Evolutionary conservation across 345 rosid species (phyloP), one percentile per base, ranked within the genome.

Genomic region (Trapa incisa): DNA sequence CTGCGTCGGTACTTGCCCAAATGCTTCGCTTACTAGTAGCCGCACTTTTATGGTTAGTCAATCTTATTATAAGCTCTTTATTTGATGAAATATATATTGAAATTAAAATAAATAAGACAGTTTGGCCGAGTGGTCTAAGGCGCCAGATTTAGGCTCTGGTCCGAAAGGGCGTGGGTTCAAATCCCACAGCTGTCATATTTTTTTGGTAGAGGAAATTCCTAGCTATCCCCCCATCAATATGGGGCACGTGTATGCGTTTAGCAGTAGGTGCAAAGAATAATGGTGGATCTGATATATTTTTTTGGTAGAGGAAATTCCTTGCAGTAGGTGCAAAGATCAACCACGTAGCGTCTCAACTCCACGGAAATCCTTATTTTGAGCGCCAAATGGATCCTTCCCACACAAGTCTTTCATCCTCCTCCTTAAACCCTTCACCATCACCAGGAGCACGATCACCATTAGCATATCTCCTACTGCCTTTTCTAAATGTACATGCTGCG

Each of bases 101-200:
- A 41, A 41, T 41, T 41, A 3, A 0, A 22, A 22, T 22, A 57
- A 29, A 32, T 4, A 58, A 1, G 87, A 87, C 86, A 90, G 94
- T 93, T 93, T 88, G 92, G 97, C 96, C 92, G 96, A 94, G 96
- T 89, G 99, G 96, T 90, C 97, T 87, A 87, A 93, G 96, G 94
- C 96, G 97, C 94, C 96, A 87, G 92, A 91, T 85, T 91, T 87
- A 91, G 99, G 96, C 95, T 91, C 93, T 89, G 91, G 96, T 89
- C 96, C 91, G 97, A 77, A 87, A 93, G 96, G 99, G 95, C 92
- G 97, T 91, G 96, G 96, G 99, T 94, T 89, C 96, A 94, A 91
- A 89, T 86, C 91, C 95, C 96, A 87, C 88, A 91, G 99, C 91
- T 87, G 91, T 91, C 92, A 94, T 22, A 11, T 41, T 8, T 41